phyloP scores from a whole-genome alignment of 257 asterid genomes.

The Salvia hispanica region DNA sequence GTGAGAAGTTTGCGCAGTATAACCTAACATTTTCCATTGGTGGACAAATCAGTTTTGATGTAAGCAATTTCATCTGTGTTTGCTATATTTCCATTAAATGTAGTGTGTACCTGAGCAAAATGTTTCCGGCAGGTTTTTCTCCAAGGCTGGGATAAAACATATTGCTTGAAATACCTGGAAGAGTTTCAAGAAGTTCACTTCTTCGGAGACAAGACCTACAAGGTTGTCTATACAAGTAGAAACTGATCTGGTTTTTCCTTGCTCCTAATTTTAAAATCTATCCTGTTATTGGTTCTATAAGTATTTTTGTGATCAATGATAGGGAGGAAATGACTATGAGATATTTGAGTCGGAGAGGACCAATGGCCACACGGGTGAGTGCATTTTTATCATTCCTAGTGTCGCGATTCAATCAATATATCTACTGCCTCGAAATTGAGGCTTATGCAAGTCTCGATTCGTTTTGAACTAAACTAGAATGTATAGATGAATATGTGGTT shows the following conservation, averaged over 20 bases:
- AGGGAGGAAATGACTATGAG: slow-evolving; percentile 97
- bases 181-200: slow-evolving; percentile 86
- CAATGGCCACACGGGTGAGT: slow-evolving; percentile 86
- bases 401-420: not conserved
- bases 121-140: slow-evolving; percentile 72
- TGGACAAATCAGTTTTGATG: slow-evolving; percentile 98
- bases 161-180: slow-evolving; percentile 85
- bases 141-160: slow-evolving; percentile 97
- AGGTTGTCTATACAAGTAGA: slow-evolving; percentile 50
- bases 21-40: slow-evolving; percentile 88
- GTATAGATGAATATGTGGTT: not conserved
- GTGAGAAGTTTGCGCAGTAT: slow-evolving; percentile 78
- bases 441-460: not conserved
- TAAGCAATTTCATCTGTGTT: slow-evolving; percentile 40
- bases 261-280: slow-evolving; percentile 4
- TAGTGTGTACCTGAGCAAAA: slow-evolving; percentile 25
- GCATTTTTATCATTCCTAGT: not conserved
- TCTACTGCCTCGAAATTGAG: not conserved
- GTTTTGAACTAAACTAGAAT: not conserved
- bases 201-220: slow-evolving; percentile 96
- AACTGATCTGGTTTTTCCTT: not conserved
- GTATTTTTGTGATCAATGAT: slow-evolving; percentile 9
- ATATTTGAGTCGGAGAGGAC: slow-evolving; percentile 90
- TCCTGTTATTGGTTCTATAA: not conserved
- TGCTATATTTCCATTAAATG: slow-evolving; percentile 4